Percentiles rank a stretch among this genome's conserved stretches.
Evolutionary conservation across 2,329 filamentous ascomycete genomes (phyloP).

Genomic region (Talaromyces sp.): DNA sequence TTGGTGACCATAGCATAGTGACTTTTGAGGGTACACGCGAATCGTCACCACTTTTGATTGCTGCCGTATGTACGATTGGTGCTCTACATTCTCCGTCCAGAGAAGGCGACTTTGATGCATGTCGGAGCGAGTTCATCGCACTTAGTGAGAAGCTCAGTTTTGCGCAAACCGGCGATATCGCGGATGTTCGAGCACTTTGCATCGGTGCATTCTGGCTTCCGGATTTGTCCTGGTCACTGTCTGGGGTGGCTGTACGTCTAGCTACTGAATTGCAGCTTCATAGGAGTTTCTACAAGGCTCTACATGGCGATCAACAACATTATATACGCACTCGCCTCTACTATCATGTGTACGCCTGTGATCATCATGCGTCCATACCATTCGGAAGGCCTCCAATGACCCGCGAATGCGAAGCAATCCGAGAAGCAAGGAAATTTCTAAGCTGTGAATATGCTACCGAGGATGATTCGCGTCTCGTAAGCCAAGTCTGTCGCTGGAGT

Average conservation of each 20-base stretch:
- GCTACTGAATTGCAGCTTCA: constrained; percentile 29
- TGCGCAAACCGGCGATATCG: not conserved
- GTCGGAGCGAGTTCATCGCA: not conserved
- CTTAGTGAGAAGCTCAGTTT: not conserved
- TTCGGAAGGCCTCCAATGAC: constrained; percentile 39
- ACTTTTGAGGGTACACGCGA: constrained; percentile 39
- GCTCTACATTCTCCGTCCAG: not conserved
- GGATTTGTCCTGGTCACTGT: constrained; percentile 26
- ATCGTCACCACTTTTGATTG: not conserved
- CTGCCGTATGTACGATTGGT: constrained; percentile 2
- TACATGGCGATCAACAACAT: constrained; percentile 25
- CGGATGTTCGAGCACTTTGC: constrained; percentile 33
- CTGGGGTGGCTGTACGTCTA: constrained; percentile 25
- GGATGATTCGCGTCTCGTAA: constrained; percentile 35
- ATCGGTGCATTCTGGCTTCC: constrained; percentile 43
- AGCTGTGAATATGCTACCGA: constrained; percentile 33
- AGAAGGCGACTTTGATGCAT: not conserved
- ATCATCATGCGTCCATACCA: constrained; percentile 37
- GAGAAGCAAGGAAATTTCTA: constrained; percentile 29
- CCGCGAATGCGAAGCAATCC: constrained; percentile 36
- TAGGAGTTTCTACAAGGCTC: constrained; percentile 27
- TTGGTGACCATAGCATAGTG: constrained; percentile 40
- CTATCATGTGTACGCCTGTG: constrained; percentile 39
- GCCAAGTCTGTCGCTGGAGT: constrained; percentile 36
- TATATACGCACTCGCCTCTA: constrained; percentile 31